phyloP scores from a whole-genome alignment of 345 rosid species.

The Eucalyptus regnans region DNA sequence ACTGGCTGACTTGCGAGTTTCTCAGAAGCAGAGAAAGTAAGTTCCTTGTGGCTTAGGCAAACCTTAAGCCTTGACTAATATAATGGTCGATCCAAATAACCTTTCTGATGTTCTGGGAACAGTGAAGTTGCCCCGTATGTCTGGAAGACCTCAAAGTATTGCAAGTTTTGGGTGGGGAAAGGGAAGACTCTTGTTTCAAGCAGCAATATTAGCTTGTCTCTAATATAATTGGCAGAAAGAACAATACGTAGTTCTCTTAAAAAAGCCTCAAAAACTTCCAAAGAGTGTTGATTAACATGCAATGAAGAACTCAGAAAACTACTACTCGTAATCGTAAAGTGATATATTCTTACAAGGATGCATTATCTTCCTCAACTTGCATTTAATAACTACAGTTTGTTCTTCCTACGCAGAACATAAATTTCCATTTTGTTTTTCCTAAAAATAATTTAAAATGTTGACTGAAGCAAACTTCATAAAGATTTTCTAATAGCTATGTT shows the following conservation, averaged over 20 bases:
- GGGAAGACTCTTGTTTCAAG: neutral
- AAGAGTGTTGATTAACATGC: neutral
- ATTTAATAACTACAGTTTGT: neutral
- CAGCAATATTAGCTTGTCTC: neutral
- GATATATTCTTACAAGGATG: neutral
- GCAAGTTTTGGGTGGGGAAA: neutral
- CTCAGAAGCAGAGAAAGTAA: neutral
- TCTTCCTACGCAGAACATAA: neutral
- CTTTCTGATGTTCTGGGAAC: neutral
- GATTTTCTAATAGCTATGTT: neutral
- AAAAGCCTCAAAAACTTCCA: neutral
- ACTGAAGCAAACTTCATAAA: neutral
- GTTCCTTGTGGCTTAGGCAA: neutral
- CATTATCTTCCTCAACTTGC: neutral
- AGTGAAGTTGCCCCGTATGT: neutral
- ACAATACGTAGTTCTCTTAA: neutral
- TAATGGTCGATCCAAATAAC: neutral
- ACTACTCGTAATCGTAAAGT: neutral
- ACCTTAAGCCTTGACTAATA: neutral
- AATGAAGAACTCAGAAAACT: neutral
- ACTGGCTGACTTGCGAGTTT: neutral
- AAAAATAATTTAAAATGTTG: neutral
- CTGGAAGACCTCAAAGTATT: neutral
- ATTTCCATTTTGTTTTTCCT: neutral
- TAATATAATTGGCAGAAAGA: neutral